phyloP scores from a whole-genome alignment of 1,284 basidiomycete species.

The Cutaneotrichosporon mucoides region DNA sequence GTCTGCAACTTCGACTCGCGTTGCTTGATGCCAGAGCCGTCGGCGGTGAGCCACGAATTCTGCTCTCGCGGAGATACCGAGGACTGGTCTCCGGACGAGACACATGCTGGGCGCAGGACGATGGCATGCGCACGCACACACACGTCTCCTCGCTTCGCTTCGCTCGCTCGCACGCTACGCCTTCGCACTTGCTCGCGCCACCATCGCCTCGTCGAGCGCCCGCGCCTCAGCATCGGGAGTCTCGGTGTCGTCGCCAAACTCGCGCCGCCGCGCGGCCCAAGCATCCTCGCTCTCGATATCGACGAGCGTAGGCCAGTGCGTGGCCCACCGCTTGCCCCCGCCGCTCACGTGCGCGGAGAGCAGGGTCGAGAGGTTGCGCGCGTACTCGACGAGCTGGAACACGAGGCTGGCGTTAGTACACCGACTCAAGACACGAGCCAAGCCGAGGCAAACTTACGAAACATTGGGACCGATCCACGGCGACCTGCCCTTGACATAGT shows the following conservation, averaged over 20 bases:
- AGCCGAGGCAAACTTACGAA: slow-evolving; percentile 61
- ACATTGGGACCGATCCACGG: slow-evolving; percentile 90
- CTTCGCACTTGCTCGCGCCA: neutral
- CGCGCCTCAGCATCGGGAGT: slow-evolving; percentile 34
- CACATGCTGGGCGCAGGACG: no score
- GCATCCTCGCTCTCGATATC: slow-evolving; percentile 68
- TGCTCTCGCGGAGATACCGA: no score
- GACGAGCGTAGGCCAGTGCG: slow-evolving; percentile 50
- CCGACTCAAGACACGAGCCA: neutral
- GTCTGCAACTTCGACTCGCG: no score
- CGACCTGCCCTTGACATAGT: slow-evolving; percentile 83
- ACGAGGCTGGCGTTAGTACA: slow-evolving; percentile 64
- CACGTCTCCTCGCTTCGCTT: no score
- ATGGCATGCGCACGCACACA: no score
- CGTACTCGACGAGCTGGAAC: slow-evolving; percentile 93
- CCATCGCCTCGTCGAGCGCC: slow-evolving; percentile 38
- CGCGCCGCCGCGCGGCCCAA: slow-evolving; percentile 68
- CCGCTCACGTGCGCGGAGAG: slow-evolving; percentile 50
- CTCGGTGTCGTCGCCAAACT: slow-evolving; percentile 58
- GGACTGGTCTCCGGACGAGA: no score
- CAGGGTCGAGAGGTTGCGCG: slow-evolving; percentile 67
- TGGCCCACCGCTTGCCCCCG: slow-evolving; percentile 17
- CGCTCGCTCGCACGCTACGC: neutral
- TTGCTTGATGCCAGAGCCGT: no score
- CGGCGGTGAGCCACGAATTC: no score